phyloP scores from a whole-genome alignment of 805 yeast species.

The Yarrowia divulgata region DNA sequence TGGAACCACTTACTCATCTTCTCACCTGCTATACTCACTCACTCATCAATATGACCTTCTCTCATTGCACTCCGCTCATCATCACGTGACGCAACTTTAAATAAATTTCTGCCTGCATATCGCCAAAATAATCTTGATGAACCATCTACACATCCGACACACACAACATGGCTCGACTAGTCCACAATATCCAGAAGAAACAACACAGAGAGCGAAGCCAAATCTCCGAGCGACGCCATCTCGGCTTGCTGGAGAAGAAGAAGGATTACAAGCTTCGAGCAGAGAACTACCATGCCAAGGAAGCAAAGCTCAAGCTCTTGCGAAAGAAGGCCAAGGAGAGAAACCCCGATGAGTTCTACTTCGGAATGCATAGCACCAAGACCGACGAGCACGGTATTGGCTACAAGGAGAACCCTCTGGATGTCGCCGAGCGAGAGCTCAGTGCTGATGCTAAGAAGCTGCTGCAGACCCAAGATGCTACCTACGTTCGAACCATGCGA shows the following conservation, averaged over 20 bases:
- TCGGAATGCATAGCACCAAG: constrained; percentile 79
- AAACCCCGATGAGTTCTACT: constrained; percentile 96
- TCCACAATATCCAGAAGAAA: constrained; percentile 89
- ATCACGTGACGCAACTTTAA: constrained; percentile 16
- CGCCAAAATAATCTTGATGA: constrained; percentile 19
- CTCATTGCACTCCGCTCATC: background rate
- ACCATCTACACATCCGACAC: background rate
- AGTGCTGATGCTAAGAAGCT: constrained; percentile 79
- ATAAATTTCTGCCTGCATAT: constrained; percentile 33
- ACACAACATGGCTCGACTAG: constrained; percentile 38
- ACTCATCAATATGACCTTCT: no score
- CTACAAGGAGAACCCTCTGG: constrained; percentile 61
- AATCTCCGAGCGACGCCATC: constrained; percentile 71
- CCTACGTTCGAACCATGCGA: constrained; percentile 80
- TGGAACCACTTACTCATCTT: no score
- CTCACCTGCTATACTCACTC: no score
- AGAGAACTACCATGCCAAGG: constrained; percentile 64
- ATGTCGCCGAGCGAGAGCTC: constrained; percentile 56
- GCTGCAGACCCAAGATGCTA: constrained; percentile 88
- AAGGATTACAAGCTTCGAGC: constrained; percentile 80
- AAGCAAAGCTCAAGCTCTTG: constrained; percentile 69
- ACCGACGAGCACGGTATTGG: constrained; percentile 76
- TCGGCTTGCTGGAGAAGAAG: constrained; percentile 92
- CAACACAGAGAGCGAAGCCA: constrained; percentile 96
- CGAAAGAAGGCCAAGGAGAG: constrained; percentile 73